Evolutionary conservation across 164 flowering plant genomes (phyloP).

Genomic region (Dillenia turbinata): DNA sequence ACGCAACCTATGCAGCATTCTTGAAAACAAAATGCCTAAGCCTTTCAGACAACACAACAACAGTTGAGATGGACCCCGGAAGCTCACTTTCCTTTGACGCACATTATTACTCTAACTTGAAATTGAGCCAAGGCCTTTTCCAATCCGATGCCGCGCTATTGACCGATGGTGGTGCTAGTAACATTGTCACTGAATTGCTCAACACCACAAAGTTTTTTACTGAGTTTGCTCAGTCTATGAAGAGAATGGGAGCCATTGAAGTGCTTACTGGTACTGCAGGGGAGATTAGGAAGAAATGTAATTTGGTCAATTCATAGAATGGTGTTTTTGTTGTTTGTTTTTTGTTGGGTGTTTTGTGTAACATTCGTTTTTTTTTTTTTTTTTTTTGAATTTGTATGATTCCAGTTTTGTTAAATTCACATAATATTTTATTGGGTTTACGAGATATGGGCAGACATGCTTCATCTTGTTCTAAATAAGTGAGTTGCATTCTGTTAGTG

Average conservation of each 20-base stretch:
- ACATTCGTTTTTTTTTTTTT: no score
- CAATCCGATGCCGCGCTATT: conserved; percentile 56
- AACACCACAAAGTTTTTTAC: conserved; percentile 19
- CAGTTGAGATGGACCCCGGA: conserved; percentile 48
- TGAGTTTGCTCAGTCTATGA: conserved; percentile 20
- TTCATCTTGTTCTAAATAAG: no score
- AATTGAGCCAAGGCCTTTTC: conserved; percentile 37
- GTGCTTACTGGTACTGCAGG: conserved; percentile 25
- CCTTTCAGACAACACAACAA: conserved; percentile 20
- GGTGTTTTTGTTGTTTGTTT: no score
- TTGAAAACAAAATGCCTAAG: conserved; percentile 32
- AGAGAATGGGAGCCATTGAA: conserved; percentile 22
- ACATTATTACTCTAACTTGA: conserved; percentile 27
- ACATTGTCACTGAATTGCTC: conserved; percentile 15
- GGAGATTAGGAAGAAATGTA: conserved; percentile 27
- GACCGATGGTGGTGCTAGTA: conserved; percentile 14
- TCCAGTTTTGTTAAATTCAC: no score
- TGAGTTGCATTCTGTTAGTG: no score
- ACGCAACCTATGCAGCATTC: conserved; percentile 34
- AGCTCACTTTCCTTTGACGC: conserved; percentile 34
- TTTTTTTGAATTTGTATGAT: no score
- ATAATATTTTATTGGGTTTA: no score
- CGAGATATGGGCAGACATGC: no score
- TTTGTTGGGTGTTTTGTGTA: no score
- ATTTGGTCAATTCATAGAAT: conserved; percentile 9